phyloP scores from a whole-genome alignment of 257 asterid species.

The Forsythia viridissima region DNA sequence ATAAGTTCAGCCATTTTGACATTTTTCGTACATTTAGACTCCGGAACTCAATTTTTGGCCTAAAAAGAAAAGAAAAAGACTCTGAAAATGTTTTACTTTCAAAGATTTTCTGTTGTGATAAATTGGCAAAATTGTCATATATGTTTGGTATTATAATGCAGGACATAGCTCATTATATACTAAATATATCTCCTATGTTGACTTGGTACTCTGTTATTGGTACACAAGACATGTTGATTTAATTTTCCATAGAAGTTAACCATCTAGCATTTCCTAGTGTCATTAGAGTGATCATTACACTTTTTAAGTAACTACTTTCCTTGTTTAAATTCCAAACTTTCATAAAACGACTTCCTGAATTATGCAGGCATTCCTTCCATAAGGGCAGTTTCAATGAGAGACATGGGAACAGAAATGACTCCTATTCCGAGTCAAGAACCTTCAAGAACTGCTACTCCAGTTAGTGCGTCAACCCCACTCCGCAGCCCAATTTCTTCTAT shows the following conservation, averaged over 20 bases:
- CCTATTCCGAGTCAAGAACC: constrained; percentile 99
- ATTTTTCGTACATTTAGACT: neutral
- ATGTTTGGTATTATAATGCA: neutral
- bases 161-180: neutral
- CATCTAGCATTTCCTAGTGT: neutral
- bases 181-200: neutral
- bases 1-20: neutral
- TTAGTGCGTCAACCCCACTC: constrained; percentile 77
- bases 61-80: neutral
- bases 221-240: neutral
- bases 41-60: neutral
- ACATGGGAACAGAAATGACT: constrained; percentile 99
- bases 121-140: neutral
- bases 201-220: neutral
- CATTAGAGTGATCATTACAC: neutral
- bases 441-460: constrained; percentile 87
- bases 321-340: neutral
- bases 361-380: constrained; percentile 48
- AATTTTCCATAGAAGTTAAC: too few relatives aligned
- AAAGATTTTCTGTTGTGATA: neutral
- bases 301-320: neutral
- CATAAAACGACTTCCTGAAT: neutral
- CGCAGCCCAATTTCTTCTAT: constrained; percentile 89
- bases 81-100: neutral
- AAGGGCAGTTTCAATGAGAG: constrained; percentile 98